These are phyloP conservation scores for Fraxinus greggii DNA, from an alignment of 305 asterid species.

Conservation along the genomic window DNA sequence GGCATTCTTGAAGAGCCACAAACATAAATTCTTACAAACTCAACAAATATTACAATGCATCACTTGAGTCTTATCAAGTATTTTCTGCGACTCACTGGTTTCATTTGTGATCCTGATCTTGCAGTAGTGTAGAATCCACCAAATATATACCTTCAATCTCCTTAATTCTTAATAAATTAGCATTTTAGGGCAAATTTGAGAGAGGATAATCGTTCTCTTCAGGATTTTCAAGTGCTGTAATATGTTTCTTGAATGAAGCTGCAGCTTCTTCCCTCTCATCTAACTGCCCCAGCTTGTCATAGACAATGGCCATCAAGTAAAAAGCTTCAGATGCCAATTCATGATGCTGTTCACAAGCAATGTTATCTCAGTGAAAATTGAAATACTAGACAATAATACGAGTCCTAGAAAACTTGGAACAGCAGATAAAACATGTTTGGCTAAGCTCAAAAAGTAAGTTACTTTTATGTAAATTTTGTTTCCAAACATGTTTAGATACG, in stretches of 20 bases:
- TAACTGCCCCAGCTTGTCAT: conserved; percentile 64
- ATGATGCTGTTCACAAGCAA: conserved; percentile 54
- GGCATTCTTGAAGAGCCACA: not conserved
- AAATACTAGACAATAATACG: not conserved
- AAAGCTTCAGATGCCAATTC: conserved; percentile 86
- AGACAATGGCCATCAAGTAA: conserved; percentile 80
- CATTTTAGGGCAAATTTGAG: not conserved
- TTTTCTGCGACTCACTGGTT: not conserved
- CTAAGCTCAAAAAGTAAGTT: not conserved
- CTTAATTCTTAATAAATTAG: not conserved
- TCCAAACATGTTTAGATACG: not conserved
- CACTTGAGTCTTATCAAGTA: not conserved
- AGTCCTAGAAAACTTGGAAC: not conserved
- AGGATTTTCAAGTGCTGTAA: conserved; percentile 61
- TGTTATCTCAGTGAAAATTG: conserved; percentile 11
- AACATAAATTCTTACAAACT: not conserved
- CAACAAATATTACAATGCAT: not conserved
- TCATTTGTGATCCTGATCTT: not conserved
- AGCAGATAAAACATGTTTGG: not conserved
- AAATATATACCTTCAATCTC: not conserved
- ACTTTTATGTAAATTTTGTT: not conserved
- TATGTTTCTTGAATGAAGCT: conserved; percentile 64
- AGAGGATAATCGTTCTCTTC: conserved; percentile 42
- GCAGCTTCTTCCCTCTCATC: conserved; percentile 87
- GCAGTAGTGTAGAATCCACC: not conserved